Evolutionary conservation across 441 rosid genomes (phyloP).

Genomic region (Corymbia calophylla): DNA sequence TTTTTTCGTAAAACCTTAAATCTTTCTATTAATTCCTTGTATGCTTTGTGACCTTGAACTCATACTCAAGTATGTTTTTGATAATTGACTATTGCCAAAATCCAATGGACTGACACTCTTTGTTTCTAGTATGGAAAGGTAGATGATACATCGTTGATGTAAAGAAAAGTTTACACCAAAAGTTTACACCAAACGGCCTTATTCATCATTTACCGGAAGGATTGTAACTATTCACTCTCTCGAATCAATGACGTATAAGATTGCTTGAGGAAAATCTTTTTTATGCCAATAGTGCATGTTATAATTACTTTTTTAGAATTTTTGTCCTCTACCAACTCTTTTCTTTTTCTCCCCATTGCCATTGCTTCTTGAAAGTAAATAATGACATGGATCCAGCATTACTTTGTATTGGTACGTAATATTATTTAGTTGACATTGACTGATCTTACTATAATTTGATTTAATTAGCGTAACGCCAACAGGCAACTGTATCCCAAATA

Average conservation of each 20-base stretch:
- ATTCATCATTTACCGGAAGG: not conserved
- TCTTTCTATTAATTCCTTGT: not conserved
- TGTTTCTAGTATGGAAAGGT: not conserved
- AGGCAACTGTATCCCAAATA: rapidly evolving
- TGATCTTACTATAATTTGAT: not conserved
- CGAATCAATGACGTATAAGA: not conserved
- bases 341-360: not conserved
- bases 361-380: not conserved
- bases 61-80: not conserved
- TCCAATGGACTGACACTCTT: not conserved
- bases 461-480: not conserved
- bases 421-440: not conserved
- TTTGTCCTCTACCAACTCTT: not conserved
- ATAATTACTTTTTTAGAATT: not conserved
- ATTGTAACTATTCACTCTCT: not conserved
- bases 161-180: no score
- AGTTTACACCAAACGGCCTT: no score
- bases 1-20: no score
- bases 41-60: not conserved
- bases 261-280: not conserved
- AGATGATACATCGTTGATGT: not conserved
- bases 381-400: not conserved
- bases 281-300: not conserved
- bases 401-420: not conserved
- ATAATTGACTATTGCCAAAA: not conserved